These are phyloP conservation scores for Heliamphora pulchella DNA, from an alignment of 179 eudicot species.

Conservation along the genomic window DNA sequence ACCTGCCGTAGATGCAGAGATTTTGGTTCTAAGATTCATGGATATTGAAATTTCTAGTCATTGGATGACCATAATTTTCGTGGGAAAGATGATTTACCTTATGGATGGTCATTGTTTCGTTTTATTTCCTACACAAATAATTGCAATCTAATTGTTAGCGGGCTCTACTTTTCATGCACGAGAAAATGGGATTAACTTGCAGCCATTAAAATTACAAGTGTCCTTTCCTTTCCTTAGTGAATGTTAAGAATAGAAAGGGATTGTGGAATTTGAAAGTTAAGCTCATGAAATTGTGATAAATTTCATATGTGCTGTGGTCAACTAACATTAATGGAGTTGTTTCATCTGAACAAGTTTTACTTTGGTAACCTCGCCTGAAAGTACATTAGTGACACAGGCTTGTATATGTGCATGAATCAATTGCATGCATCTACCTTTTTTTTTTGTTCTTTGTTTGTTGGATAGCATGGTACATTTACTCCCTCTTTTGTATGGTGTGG, in stretches of 20 bases:
- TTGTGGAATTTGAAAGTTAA: neutral
- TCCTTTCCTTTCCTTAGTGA: neutral
- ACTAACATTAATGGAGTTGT: neutral
- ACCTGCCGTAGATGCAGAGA: neutral
- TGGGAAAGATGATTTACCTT: neutral
- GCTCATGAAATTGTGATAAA: neutral
- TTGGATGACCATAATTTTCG: neutral
- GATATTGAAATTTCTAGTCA: neutral
- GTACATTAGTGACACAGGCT: neutral
- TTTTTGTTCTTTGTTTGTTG: no score
- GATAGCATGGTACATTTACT: neutral
- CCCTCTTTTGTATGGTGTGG: neutral
- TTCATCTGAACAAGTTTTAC: neutral
- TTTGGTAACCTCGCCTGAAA: neutral
- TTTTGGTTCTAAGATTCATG: neutral
- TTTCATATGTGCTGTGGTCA: neutral
- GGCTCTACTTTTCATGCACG: neutral
- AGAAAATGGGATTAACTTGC: neutral
- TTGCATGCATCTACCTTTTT: neutral
- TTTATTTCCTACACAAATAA: neutral
- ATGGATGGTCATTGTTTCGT: neutral
- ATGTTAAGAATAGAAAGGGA: neutral
- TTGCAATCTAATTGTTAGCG: neutral
- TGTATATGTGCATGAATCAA: neutral
- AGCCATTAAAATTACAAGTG: neutral